Base-by-base conservation (phyloP, 768 basidiomycete genomes). In the Daedalea quercina region DNA sequence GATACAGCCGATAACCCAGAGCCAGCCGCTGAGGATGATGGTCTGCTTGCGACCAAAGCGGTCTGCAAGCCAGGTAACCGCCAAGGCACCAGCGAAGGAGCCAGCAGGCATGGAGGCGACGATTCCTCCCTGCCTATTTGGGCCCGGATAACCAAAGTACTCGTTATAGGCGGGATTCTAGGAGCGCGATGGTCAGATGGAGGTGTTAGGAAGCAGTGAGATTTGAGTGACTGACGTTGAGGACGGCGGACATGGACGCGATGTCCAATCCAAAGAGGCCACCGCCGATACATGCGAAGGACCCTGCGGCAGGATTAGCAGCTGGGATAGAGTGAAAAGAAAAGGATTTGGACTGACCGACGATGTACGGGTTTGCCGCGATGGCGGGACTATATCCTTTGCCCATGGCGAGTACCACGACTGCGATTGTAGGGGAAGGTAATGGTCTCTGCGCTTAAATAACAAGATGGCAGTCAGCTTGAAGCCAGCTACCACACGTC, bases 241-340 rank as follows among this genome's bases (percentile, higher is more conserved):
- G 68, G 48, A 88, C 84, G 8, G 82, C 85, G 47, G 86, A 85
- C 86, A 88, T 88, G 63, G 85, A 88, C 61, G 85, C 85, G 62
- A 89, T 87, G 73, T 89, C 87, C 71, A 89, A 65, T 65, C 87
- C 87, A 63, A 88, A 89, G 34, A 89, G 77, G 46, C 84, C 84
- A 58, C 86, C 85, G 34, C 87, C 86, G 56, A 89, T 87, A 65
- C 87, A 89, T 67, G 87, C 86, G 68, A 89, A 89, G 17, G 84
- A 81, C 26, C 87, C 56, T 57, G 49, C 3, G 26, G 22, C 9
- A 22, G 25, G 19, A 13, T n/a, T 13, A 24, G 31, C 33, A 25
- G 28, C 26, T 17, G 12, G 11, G 22, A 50, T 22, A n/a, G 43
- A 15, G 4, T 12, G 37, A 17, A 17, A 15, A 22, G 37, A 11